A percentile compares a stretch with the other conserved stretches of the same genome.
phyloP scores from a whole-genome alignment of 768 basidiomycete species.

The Lactarius sp. region DNA sequence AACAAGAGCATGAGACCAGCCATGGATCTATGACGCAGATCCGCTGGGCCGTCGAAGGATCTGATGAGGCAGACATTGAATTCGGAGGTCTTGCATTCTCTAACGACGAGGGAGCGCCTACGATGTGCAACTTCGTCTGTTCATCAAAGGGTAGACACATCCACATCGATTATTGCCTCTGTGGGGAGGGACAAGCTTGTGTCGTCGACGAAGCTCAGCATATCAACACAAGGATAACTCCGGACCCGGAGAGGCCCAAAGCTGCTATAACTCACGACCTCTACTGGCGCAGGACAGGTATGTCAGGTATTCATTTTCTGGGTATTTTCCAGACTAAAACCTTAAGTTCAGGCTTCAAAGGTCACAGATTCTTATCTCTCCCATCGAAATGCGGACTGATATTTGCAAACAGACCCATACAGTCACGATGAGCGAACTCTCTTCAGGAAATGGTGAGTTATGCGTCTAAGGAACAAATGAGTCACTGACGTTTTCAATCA shows the following conservation, averaged over 20 bases:
- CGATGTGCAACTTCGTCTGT: slow-evolving; percentile 58
- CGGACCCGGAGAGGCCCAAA: slow-evolving; percentile 44
- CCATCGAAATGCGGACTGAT: neutral
- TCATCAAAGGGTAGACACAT: slow-evolving; percentile 51
- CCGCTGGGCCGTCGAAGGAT: slow-evolving; percentile 53
- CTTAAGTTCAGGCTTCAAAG: slow-evolving; percentile 46
- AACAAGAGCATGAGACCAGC: slow-evolving; percentile 56
- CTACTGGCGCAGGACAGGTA: slow-evolving; percentile 55
- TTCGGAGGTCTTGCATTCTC: slow-evolving; percentile 52
- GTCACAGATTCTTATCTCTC: slow-evolving; percentile 25
- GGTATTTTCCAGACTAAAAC: neutral
- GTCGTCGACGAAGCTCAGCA: slow-evolving; percentile 44
- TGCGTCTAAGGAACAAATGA: neutral
- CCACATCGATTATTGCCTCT: slow-evolving; percentile 54
- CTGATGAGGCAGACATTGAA: slow-evolving; percentile 46
- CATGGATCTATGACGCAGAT: slow-evolving; percentile 62
- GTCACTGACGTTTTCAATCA: neutral
- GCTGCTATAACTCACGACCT: slow-evolving; percentile 51
- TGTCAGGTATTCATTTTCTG: slow-evolving; percentile 23
- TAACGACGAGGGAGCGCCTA: slow-evolving; percentile 54
- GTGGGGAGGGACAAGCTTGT: slow-evolving; percentile 37
- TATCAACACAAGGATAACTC: slow-evolving; percentile 39
- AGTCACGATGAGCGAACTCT: slow-evolving; percentile 47
- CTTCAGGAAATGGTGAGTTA: slow-evolving; percentile 49
- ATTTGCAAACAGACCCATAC: slow-evolving; percentile 45